phyloP scores from a whole-genome alignment of 805 yeast species.

The Spathaspora sp. region DNA sequence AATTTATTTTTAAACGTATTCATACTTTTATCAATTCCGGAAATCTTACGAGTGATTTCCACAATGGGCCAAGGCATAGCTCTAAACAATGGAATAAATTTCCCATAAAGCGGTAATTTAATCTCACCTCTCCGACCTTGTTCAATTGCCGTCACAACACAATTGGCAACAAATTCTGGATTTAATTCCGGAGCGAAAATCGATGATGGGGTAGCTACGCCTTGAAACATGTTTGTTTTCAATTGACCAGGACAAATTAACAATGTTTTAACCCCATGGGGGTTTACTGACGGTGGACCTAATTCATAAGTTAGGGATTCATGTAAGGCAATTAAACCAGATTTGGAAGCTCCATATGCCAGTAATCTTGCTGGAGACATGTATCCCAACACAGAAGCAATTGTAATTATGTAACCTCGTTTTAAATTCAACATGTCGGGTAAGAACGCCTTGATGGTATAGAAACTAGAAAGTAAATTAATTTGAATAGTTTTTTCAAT shows the following conservation, averaged over 20 bases:
- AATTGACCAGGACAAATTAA: constrained; percentile 88
- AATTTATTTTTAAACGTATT: constrained; percentile 15
- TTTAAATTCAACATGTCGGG: constrained; percentile 62
- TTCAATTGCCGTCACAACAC: constrained; percentile 52
- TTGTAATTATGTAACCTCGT: constrained; percentile 75
- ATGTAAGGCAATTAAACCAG: constrained; percentile 81
- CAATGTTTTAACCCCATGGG: constrained; percentile 62
- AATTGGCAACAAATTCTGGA: constrained; percentile 60
- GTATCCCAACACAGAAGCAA: constrained; percentile 83
- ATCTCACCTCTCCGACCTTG: constrained; percentile 67
- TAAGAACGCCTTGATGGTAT: constrained; percentile 64
- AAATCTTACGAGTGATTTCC: constrained; percentile 47
- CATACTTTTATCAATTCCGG: constrained; percentile 67
- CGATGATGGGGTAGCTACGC: constrained; percentile 69
- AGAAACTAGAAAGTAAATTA: constrained; percentile 68
- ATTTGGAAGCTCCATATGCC: constrained; percentile 87
- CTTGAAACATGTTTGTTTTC: constrained; percentile 67
- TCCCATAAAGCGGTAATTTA: constrained; percentile 72
- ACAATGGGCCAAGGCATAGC: constrained; percentile 70
- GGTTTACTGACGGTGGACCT: constrained; percentile 45
- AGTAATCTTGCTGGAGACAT: constrained; percentile 79
- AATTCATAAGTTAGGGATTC: constrained; percentile 74
- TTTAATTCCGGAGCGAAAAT: constrained; percentile 80
- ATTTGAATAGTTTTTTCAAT: constrained; percentile 62
- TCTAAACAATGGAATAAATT: constrained; percentile 67